Base-by-base conservation (phyloP, 768 basidiomycete species). In the Tulasnella sp. region DNA sequence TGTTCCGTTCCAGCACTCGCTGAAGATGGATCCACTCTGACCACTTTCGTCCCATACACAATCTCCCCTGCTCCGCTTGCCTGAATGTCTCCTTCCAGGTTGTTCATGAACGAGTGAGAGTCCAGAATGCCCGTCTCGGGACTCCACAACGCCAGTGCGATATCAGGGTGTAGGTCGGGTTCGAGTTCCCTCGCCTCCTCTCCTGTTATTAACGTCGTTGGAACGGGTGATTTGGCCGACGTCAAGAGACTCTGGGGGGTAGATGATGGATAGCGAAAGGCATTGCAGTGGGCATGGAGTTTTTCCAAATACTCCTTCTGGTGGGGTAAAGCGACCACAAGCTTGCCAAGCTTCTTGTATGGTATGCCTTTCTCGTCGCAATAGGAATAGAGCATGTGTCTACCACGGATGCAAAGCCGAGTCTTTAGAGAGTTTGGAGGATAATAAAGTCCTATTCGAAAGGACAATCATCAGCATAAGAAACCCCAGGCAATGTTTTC, bases 41-140 rank as follows among this genome's bases (percentile, higher is more conserved):
- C 90, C 29, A 88, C 88, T 15, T 75, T 75, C 0, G 92, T 94
- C 4, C 81, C 81, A 63, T 81, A 84, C 1, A 83, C 85, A 8
- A 96, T 70, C 49, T 83, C 76, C 5, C 82, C 83, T 12, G 69
- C 73, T 36, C 81, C 83, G 2, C 81, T 77, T 5, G 89, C 82
- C 15, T 70, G 68, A 52, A 98, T 81, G 52, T 96, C 88, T 64
- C 76, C 78, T 67, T 93, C 91, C 49, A 98, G 70, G 60, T 79
- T 81, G 64, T 81, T 75, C 81, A 97, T 88, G 52, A 93, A 71
- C 3, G 79, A 67, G 71, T 94, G 89, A 0, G 88, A 86, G 68
- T 93, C 85, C 0, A 98, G 69, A 60, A 98, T 93, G 2, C 96
- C 96, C 0, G 92, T 93, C 64, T 82, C 80, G 7, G 86, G 84